Conservation (phyloP, 139 green algal species). For the Chara braunii region DNA sequence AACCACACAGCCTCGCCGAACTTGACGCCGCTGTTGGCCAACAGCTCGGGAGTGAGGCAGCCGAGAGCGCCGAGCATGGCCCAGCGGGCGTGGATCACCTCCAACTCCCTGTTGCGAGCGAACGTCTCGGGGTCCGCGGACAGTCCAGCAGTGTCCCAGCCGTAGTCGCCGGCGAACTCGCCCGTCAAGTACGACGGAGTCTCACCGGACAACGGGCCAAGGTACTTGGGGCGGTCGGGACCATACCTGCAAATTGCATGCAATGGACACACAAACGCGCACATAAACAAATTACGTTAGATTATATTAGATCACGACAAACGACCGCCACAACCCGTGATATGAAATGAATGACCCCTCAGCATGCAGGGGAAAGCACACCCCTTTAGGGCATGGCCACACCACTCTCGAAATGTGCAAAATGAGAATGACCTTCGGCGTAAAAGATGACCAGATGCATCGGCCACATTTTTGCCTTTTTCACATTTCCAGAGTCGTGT, state of each 20-base stretch:
- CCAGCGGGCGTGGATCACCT: constrained; percentile 95
- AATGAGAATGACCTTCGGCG: too few species aligned
- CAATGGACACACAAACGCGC: neutral
- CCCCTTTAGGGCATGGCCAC: too few species aligned
- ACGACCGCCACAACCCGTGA: too few species aligned
- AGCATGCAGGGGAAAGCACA: too few species aligned
- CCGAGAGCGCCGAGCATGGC: constrained; percentile 74
- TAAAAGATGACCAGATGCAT: too few species aligned
- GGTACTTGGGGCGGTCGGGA: constrained; percentile 39
- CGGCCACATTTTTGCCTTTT: too few species aligned
- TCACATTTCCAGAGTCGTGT: too few species aligned
- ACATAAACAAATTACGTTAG: too few species aligned
- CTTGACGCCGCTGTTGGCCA: constrained; percentile 10
- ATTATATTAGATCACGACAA: too few species aligned
- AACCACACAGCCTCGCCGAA: constrained; percentile 62
- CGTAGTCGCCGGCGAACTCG: constrained; percentile 89
- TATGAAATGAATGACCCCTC: too few species aligned
- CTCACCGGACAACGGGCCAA: constrained; percentile 32
- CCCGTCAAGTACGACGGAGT: constrained; percentile 33
- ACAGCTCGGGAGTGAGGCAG: constrained; percentile 29
- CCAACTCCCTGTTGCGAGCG: constrained; percentile 76
- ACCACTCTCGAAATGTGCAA: too few species aligned
- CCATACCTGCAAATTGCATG: too few species aligned
- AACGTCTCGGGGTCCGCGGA: constrained; percentile 93
- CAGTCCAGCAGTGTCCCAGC: constrained; percentile 88